A percentile compares a stretch with the other conserved stretches of the same genome.
Conservation (phyloP, 2,329 filamentous ascomycete species). For the Setomelanomma holmii region DNA sequence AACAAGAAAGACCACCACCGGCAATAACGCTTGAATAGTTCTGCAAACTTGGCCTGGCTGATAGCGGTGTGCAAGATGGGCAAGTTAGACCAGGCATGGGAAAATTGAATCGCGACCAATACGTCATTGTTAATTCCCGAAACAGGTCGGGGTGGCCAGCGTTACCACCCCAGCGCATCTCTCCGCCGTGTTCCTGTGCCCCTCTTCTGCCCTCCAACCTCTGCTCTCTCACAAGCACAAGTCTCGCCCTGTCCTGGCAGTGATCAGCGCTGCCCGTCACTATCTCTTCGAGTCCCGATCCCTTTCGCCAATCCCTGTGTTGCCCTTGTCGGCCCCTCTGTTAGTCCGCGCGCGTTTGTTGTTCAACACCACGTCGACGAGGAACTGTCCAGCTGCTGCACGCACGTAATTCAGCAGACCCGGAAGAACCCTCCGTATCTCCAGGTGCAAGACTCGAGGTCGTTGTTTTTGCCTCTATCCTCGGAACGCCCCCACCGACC, state of each 20-base stretch:
- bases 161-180: background rate
- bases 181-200: constrained; percentile 7
- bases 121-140: background rate
- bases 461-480: constrained; percentile 14
- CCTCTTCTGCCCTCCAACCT: constrained; percentile 15
- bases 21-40: too few species aligned
- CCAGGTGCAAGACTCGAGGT: constrained; percentile 4
- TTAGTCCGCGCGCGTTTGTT: constrained; percentile 24
- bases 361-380: constrained; percentile 6
- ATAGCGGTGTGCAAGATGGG: background rate
- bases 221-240: constrained; percentile 16
- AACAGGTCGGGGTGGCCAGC: background rate
- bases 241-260: constrained; percentile 28
- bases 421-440: constrained; percentile 3
- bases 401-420: background rate
- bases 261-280: constrained; percentile 29
- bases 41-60: too few species aligned
- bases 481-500: constrained; percentile 27
- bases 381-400: background rate
- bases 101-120: background rate
- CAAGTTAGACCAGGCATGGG: background rate
- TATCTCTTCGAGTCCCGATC: constrained; percentile 25
- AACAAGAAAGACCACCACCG: too few species aligned
- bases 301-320: constrained; percentile 11
- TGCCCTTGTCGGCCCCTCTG: constrained; percentile 19